Conservation (phyloP, 768 basidiomycete genomes). For the Mycena rebaudengoi region DNA sequence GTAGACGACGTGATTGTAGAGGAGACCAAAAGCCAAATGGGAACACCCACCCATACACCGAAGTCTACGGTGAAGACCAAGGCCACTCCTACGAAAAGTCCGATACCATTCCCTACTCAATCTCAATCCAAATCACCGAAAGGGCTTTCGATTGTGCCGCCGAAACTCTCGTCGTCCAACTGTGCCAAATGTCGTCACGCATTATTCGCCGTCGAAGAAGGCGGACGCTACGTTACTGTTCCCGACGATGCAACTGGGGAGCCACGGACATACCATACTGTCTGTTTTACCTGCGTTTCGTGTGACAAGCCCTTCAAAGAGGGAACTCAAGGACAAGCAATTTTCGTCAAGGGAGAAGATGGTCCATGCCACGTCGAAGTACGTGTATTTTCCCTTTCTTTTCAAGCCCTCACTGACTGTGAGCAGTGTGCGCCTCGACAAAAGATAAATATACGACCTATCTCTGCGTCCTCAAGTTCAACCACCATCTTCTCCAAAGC, state of each 20-base stretch:
- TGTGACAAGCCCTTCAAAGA: slow-evolving; percentile 75
- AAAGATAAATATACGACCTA: slow-evolving; percentile 43
- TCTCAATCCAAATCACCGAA: slow-evolving; percentile 17
- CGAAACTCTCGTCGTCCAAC: slow-evolving; percentile 41
- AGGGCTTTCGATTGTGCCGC: slow-evolving; percentile 33
- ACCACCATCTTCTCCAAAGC: slow-evolving; percentile 20
- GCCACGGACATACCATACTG: slow-evolving; percentile 73
- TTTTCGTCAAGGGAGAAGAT: slow-evolving; percentile 71
- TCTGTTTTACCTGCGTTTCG: slow-evolving; percentile 78
- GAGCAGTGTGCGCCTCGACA: slow-evolving; percentile 54
- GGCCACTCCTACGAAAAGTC: slow-evolving; percentile 26
- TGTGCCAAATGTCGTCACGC: slow-evolving; percentile 70
- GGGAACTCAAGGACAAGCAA: slow-evolving; percentile 64
- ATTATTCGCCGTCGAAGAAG: slow-evolving; percentile 65
- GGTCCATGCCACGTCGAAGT: slow-evolving; percentile 78
- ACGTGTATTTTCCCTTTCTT: slow-evolving; percentile 12
- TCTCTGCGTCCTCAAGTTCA: slow-evolving; percentile 4
- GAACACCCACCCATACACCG: slow-evolving; percentile 44
- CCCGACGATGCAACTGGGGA: slow-evolving; percentile 59
- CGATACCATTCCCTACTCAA: slow-evolving; percentile 12
- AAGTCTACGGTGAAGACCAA: slow-evolving; percentile 28
- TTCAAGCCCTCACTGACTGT: neutral
- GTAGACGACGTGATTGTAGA: slow-evolving; percentile 38
- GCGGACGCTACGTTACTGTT: slow-evolving; percentile 76
- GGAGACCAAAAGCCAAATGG: slow-evolving; percentile 41